phyloP scores from a whole-genome alignment of 441 rosid genomes.

The Breynia disticha region DNA sequence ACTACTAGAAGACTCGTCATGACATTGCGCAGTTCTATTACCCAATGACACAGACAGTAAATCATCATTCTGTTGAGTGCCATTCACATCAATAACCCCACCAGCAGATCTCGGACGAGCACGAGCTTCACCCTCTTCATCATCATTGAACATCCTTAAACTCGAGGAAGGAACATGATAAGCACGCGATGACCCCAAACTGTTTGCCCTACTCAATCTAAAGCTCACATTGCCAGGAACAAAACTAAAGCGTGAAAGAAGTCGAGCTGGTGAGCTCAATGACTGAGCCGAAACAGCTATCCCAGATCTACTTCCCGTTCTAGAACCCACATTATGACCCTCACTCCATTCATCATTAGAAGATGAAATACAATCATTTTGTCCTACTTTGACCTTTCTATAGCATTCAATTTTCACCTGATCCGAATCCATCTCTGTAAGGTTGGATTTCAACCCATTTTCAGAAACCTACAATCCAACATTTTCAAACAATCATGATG shows the following conservation, averaged over 20 bases:
- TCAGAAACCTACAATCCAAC: constrained; percentile 16
- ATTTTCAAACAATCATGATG: too few species aligned
- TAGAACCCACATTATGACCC: constrained; percentile 22
- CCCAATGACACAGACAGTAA: constrained; percentile 9
- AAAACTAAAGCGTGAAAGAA: constrained; percentile 75
- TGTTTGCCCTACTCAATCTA: constrained; percentile 60
- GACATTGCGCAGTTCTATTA: constrained; percentile 8
- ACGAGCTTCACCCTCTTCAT: constrained; percentile 21
- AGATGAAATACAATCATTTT: constrained; percentile 23
- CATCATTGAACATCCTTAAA: constrained; percentile 27
- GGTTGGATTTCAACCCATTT: constrained; percentile 21
- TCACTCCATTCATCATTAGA: constrained; percentile 42
- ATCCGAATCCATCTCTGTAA: constrained; percentile 19
- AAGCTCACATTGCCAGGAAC: constrained; percentile 69
- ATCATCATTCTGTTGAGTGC: constrained; percentile 22
- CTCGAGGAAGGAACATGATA: constrained; percentile 38
- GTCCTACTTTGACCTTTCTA: constrained; percentile 34
- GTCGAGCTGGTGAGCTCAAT: constrained; percentile 36
- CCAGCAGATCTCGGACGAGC: constrained; percentile 23
- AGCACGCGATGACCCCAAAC: constrained; percentile 69
- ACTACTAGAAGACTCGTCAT: constrained; percentile 16
- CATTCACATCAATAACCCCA: constrained; percentile 25
- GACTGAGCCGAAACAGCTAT: constrained; percentile 36
- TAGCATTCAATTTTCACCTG: constrained; percentile 36
- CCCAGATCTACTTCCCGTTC: constrained; percentile 40